These are phyloP conservation scores for button mushroom (Agaricus bisporus) DNA, from an alignment of 768 basidiomycete species.

Conservation along the genomic window DNA sequence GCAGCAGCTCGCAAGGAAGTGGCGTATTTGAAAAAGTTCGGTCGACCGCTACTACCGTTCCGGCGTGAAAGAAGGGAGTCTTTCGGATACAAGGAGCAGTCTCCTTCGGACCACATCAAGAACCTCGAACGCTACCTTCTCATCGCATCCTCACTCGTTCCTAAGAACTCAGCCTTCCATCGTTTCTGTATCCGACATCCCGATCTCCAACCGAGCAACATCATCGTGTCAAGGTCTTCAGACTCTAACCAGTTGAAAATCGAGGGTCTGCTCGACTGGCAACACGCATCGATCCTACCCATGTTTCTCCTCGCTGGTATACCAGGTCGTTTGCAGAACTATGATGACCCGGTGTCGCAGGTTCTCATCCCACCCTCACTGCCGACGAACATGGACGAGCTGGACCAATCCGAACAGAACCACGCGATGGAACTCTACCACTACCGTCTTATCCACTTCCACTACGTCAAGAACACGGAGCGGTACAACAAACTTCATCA, in stretches of 20 bases:
- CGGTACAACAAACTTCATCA: conserved; percentile 40
- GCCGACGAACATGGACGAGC: conserved; percentile 35
- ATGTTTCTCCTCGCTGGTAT: conserved; percentile 41
- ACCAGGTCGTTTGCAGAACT: conserved; percentile 40
- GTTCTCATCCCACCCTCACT: conserved; percentile 32
- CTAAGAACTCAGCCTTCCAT: conserved; percentile 29
- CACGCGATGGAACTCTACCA: conserved; percentile 30
- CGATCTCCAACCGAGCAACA: conserved; percentile 44
- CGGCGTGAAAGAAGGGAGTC: too few relatives aligned
- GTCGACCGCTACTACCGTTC: too few relatives aligned
- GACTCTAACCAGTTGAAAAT: conserved; percentile 31
- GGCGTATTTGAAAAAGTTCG: conserved; percentile 41
- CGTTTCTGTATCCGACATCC: conserved; percentile 48
- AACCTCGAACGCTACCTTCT: conserved; percentile 42
- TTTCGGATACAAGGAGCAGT: too few relatives aligned
- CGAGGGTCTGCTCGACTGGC: conserved; percentile 46
- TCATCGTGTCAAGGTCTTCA: conserved; percentile 40
- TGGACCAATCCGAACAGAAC: conserved; percentile 30
- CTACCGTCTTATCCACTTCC: conserved; percentile 42
- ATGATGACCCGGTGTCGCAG: conserved; percentile 35
- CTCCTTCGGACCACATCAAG: conserved; percentile 31
- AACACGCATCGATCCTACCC: conserved; percentile 50
- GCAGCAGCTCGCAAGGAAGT: conserved; percentile 39
- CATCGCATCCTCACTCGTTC: conserved; percentile 41
- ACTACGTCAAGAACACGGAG: conserved; percentile 40